Evolutionary conservation across 148 eudicot genomes (phyloP).

Genomic region (Oxyria digyna): DNA sequence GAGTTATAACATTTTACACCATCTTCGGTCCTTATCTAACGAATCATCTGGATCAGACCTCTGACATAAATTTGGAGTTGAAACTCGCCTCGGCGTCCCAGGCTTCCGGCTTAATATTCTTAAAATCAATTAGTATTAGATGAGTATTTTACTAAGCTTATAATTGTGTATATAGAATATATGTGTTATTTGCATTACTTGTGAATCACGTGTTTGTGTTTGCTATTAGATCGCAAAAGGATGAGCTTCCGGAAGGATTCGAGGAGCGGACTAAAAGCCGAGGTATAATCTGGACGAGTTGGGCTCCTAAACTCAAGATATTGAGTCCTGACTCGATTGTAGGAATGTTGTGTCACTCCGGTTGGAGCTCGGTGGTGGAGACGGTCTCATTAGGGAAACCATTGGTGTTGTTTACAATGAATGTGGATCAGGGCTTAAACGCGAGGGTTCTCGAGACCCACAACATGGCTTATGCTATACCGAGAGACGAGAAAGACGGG

Average conservation of each 20-base stretch:
- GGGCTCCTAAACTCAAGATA: slow-evolving; percentile 45
- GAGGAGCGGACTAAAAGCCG: slow-evolving; percentile 26
- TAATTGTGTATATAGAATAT: too few relatives aligned
- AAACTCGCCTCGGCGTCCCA: too few relatives aligned
- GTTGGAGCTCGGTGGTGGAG: slow-evolving; percentile 27
- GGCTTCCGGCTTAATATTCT: too few relatives aligned
- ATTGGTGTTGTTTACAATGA: slow-evolving; percentile 17
- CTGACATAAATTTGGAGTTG: too few relatives aligned
- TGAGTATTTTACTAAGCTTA: too few relatives aligned
- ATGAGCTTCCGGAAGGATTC: slow-evolving; percentile 34
- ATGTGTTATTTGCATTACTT: too few relatives aligned
- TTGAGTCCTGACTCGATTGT: slow-evolving; percentile 33
- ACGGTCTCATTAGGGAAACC: slow-evolving; percentile 23
- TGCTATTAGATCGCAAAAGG: not conserved
- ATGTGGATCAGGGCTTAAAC: slow-evolving; percentile 19
- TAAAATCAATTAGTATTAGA: too few relatives aligned
- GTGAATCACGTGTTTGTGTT: too few relatives aligned
- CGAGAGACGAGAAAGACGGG: slow-evolving; percentile 23
- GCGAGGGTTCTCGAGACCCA: slow-evolving; percentile 20
- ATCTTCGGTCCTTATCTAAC: too few relatives aligned
- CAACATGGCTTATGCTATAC: slow-evolving; percentile 20
- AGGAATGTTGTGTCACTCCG: slow-evolving; percentile 36
- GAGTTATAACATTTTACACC: too few relatives aligned
- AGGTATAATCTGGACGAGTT: slow-evolving; percentile 30
- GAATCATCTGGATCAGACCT: too few relatives aligned